Base-by-base conservation (phyloP, 202 grass and related monocot species). In the Dendrocalamus latiflorus region DNA sequence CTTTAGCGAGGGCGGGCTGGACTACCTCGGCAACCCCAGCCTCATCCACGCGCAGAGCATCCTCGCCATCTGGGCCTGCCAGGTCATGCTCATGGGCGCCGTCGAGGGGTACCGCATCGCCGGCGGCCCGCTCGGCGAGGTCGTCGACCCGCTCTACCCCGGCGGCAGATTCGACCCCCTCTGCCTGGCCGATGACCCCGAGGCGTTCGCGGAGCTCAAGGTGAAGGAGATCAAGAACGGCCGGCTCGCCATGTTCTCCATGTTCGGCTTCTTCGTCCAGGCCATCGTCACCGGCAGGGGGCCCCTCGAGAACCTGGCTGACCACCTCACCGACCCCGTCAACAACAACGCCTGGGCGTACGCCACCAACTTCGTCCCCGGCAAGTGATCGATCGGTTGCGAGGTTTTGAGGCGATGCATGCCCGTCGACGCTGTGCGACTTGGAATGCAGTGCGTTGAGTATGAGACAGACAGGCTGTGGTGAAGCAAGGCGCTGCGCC, bases 161-260 rank as follows among this genome's bases (percentile, higher is more conserved):
- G 88, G 91, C 1, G 88, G 88, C 6, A 93, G 81, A 77, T 93
- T 93, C 15, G 91, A 88, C 45, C 88, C 88, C 0, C 65, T 89
- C 8, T 77, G 91, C 16, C 77, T 93, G 0, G 87, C 87, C 25
- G 84, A 93, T 0, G 91, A 93, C 53, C 84, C 87, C 0, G 87
- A 89, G 77, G 81, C 81, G 6, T 93, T 93, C 42, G 81, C 81
- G 0, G 87, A 93, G 72, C 82, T 93, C 9, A 93, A 90, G 72
- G 91, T 93, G 74, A 88, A 93, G 72, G 91, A 93, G 72, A 69
- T 93, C 50, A 90, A 93, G 84, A 90, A 93, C 12, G 84, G 91
- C 0, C 41, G 90, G 30, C 69, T 92, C 54, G 87, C 91, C 16
- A 90, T 90, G 91, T 93, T 90, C 79, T 90, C 91, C 65, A 87